Percentiles rank a stretch among this genome's conserved stretches.
These are phyloP conservation scores for Ambrosia hybrid DNA, from an alignment of 140 eudicot genomes.

Conservation along the genomic window DNA sequence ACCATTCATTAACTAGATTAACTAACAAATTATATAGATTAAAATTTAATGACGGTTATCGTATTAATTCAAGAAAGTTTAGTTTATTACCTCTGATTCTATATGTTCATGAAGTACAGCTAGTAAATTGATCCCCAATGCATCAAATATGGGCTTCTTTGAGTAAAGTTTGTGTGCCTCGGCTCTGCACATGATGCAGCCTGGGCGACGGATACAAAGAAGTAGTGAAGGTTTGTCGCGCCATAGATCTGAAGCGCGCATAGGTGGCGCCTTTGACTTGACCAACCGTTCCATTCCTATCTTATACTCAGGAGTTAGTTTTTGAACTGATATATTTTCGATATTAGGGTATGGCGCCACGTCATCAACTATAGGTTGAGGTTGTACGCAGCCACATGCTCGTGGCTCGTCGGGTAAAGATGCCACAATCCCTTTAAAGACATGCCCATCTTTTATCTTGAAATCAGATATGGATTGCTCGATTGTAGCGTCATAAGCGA, in stretches of 20 bases:
- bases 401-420: constrained; percentile 64
- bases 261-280: constrained; percentile 55
- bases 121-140: constrained; percentile 67
- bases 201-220: constrained; percentile 82
- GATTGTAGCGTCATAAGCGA: constrained; percentile 46
- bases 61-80: constrained; percentile 1
- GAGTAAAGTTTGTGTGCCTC: constrained; percentile 87
- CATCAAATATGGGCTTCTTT: constrained; percentile 80
- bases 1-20: constrained; percentile 10
- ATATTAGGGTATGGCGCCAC: constrained; percentile 66
- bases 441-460: constrained; percentile 69
- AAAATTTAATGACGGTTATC: no score
- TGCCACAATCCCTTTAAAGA: constrained; percentile 77
- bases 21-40: background rate
- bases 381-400: constrained; percentile 75
- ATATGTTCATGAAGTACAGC: constrained; percentile 77
- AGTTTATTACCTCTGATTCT: constrained; percentile 64
- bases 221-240: constrained; percentile 65
- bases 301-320: constrained; percentile 78
- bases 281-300: constrained; percentile 75
- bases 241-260: constrained; percentile 75
- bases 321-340: constrained; percentile 67
- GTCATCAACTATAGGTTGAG: constrained; percentile 56
- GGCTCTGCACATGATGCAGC: constrained; percentile 95
- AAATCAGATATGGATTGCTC: constrained; percentile 76